Percentiles rank a stretch among this genome's conserved stretches.
phyloP scores from a whole-genome alignment of 768 basidiomycete species.

The Boletus barrowsii region DNA sequence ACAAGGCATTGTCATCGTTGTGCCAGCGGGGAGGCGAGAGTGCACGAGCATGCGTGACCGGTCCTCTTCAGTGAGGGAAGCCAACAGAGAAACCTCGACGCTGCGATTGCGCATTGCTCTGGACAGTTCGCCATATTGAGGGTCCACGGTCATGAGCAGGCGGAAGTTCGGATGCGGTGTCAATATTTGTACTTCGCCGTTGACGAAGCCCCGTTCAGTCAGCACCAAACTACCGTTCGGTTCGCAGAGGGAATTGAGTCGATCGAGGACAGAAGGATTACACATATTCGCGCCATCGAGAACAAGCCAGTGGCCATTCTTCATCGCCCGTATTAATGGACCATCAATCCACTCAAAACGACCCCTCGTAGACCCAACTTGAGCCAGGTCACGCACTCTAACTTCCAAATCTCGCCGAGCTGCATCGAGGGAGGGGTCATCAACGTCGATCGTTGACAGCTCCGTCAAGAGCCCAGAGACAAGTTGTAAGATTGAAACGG shows the following conservation, averaged over 20 bases:
- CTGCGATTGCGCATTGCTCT: constrained; percentile 98
- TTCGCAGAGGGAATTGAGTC: constrained; percentile 96
- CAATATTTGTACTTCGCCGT: constrained; percentile 71
- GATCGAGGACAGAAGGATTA: constrained; percentile 91
- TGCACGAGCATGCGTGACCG: constrained; percentile 42
- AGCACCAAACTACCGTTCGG: constrained; percentile 76
- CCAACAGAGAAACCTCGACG: constrained; percentile 68
- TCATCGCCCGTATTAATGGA: constrained; percentile 82
- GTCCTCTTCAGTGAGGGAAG: constrained; percentile 43
- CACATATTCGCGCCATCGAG: constrained; percentile 94
- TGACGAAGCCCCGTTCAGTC: constrained; percentile 83
- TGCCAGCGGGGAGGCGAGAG: constrained; percentile 44
- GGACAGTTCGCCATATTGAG: constrained; percentile 88
- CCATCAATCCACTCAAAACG: constrained; percentile 96
- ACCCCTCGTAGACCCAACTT: constrained; percentile 36
- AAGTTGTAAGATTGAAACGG: constrained; percentile 21
- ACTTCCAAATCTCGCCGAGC: constrained; percentile 13
- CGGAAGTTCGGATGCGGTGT: constrained; percentile 86
- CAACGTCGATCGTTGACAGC: constrained; percentile 15
- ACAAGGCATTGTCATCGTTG: constrained; percentile 2
- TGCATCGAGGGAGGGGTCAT: constrained; percentile 11
- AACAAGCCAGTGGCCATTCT: constrained; percentile 83
- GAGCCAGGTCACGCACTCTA: constrained; percentile 22
- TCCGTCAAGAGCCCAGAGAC: constrained; percentile 30
- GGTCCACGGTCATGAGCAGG: constrained; percentile 91